Evolutionary conservation across 208 protist species (phyloP).

Genomic region (Acanthamoeba healyi): DNA sequence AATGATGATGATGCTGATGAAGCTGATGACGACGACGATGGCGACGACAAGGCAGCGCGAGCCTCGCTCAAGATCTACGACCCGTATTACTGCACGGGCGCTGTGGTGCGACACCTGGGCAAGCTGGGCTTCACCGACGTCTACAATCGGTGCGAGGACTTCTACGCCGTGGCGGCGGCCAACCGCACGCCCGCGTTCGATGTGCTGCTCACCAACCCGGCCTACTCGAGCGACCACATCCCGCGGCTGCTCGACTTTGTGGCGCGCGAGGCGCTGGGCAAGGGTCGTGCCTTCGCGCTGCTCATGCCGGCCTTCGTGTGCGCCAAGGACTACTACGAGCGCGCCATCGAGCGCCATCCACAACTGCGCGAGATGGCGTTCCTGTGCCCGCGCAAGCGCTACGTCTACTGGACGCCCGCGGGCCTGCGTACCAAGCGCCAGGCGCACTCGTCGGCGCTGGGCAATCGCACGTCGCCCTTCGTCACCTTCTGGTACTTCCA

Average conservation of each 20-base stretch:
- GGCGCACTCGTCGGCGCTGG: conserved; percentile 34
- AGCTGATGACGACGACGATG: background rate
- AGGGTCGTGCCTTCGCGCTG: background rate
- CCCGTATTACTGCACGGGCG: conserved; percentile 31
- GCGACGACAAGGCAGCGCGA: background rate
- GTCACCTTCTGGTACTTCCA: conserved; percentile 40
- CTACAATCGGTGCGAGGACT: conserved; percentile 18
- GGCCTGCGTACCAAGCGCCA: background rate
- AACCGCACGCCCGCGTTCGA: conserved; percentile 4
- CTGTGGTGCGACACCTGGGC: conserved; percentile 11
- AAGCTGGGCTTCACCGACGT: conserved; percentile 39
- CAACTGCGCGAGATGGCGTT: background rate
- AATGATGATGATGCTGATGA: conserved; percentile 27
- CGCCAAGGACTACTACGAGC: conserved; percentile 22
- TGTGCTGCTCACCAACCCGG: conserved; percentile 40
- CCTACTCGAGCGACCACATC: conserved; percentile 47
- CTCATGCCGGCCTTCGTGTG: conserved; percentile 39
- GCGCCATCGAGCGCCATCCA: background rate
- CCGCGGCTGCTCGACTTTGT: conserved; percentile 35
- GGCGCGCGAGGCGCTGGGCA: conserved; percentile 3
- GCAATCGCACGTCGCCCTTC: conserved; percentile 32
- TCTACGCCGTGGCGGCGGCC: conserved; percentile 5
- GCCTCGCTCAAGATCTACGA: conserved; percentile 43
- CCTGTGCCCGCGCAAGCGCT: conserved; percentile 35
- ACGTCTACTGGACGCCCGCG: conserved; percentile 36